Evolutionary conservation across 1,284 basidiomycete species (phyloP), one percentile per base, ranked within the genome.

Genomic region (Xerocomus amazonicus): DNA sequence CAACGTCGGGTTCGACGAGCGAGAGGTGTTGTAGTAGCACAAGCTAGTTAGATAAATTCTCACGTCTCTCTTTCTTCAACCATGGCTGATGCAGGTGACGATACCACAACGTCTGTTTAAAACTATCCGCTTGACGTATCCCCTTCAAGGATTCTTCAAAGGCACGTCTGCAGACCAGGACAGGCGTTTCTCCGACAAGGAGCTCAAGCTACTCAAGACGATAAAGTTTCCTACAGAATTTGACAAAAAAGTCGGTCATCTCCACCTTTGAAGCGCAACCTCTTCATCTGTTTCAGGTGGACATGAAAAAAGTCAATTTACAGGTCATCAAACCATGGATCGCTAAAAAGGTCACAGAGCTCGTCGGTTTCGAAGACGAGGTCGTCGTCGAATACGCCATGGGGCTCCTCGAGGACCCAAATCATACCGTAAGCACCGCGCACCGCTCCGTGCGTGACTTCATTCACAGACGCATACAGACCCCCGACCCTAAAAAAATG

Each of bases 371-470:
- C 45, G 96, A 99, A 65, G 96, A 99, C 68, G 96, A 99, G 63
- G 88, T 99, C 34, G 89, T 99, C 28, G 86, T 97, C 26, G 96
- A 98, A 68, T 98, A 97, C 66, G 92, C 92, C 14, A 90, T 92
- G 81, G 91, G 92, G 17, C 77, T 97, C 39, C 72, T 99, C 7
- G 96, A 99, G 67, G 91, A 96, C 59, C 76, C 83, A 43, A 78
- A 81, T 23, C 79, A 87, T 56, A 86, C 90, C n/a, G 92, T 95
- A 56, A 59, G 83, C 70, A 23, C 41, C 36, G 9, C 23, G 13
- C 26, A 3, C 16, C 17, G 1, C 6, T 14, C 16, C 16, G 3
- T n/a, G 9, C 12, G 16, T 37, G 27, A 40, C 31, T 9, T 43
- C 35, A 33, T 10, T 38, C 14, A 0, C 40, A 29, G n/a, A 45